A percentile compares a stretch with the other conserved stretches of the same genome.
phyloP scores from a whole-genome alignment of 2,329 filamentous ascomycete genomes.

The Exophiala sideris region DNA sequence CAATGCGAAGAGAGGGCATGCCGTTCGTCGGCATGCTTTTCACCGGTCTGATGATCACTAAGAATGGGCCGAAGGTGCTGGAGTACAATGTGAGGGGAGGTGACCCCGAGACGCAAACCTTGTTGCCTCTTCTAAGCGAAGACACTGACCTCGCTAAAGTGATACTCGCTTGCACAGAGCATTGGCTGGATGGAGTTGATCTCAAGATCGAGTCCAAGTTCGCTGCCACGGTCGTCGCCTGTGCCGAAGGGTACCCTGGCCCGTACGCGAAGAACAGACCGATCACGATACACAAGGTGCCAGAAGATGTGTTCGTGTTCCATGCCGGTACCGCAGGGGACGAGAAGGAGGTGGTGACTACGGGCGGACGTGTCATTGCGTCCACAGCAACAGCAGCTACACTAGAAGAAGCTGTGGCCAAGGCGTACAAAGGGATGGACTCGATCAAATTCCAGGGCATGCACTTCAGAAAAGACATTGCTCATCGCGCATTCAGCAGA shows the following conservation, averaged over 20 bases:
- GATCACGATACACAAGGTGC: conserved; percentile 55
- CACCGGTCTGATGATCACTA: conserved; percentile 91
- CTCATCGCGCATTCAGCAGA: conserved; percentile 58
- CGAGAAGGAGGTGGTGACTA: conserved; percentile 64
- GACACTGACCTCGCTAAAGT: conserved; percentile 84
- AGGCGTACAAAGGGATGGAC: conserved; percentile 80
- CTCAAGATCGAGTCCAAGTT: conserved; percentile 67
- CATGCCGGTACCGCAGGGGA: conserved; percentile 73
- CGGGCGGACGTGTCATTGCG: conserved; percentile 89
- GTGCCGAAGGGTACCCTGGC: conserved; percentile 86
- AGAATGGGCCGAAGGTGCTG: conserved; percentile 72
- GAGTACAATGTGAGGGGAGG: conserved; percentile 95
- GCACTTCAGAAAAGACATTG: conserved; percentile 92
- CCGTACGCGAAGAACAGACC: conserved; percentile 74
- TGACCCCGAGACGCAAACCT: conserved; percentile 85
- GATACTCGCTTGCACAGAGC: conserved; percentile 78
- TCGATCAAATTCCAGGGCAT: conserved; percentile 80
- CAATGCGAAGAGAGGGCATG: conserved; percentile 73
- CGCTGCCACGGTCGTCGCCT: conserved; percentile 89
- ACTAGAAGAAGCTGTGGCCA: conserved; percentile 76
- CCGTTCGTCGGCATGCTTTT: conserved; percentile 74
- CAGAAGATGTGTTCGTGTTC: conserved; percentile 70
- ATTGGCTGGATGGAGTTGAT: conserved; percentile 66
- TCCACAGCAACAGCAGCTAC: conserved; percentile 75
- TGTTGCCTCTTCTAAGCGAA: conserved; percentile 66